Evolutionary conservation across 805 yeast genomes (phyloP).

Genomic region (Candida mattraensis): DNA sequence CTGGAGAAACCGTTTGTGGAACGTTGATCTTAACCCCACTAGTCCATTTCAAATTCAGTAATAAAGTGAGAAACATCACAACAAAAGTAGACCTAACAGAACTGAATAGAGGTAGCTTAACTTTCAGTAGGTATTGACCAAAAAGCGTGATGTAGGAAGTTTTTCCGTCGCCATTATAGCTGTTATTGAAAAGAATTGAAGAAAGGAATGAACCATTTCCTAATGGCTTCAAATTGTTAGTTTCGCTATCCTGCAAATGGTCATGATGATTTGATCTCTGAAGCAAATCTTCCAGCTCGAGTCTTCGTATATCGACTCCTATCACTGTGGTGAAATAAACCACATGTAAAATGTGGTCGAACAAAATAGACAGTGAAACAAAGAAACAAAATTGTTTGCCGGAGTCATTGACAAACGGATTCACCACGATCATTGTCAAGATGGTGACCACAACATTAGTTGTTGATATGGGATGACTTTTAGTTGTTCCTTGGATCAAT

Average conservation of each 20-base stretch:
- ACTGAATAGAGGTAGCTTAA: constrained; percentile 39
- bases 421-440: constrained; percentile 22
- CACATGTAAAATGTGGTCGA: constrained; percentile 61
- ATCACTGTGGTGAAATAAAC: constrained; percentile 66
- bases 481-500: constrained; percentile 37
- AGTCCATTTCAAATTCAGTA: constrained; percentile 37
- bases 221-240: constrained; percentile 15
- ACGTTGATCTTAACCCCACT: constrained; percentile 21
- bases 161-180: constrained; percentile 7
- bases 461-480: constrained; percentile 40
- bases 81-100: constrained; percentile 33
- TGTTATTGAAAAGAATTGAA: constrained; percentile 15
- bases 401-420: constrained; percentile 29
- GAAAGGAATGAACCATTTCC: constrained; percentile 26
- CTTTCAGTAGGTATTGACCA: constrained; percentile 34
- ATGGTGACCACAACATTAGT: constrained; percentile 30
- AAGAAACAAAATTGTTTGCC: constrained; percentile 46
- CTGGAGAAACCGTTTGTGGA: constrained; percentile 1
- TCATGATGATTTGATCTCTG: constrained; percentile 24
- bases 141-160: constrained; percentile 21
- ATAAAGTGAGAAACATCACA: constrained; percentile 27
- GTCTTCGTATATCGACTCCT: constrained; percentile 63
- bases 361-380: constrained; percentile 45
- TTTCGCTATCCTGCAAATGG: constrained; percentile 4
- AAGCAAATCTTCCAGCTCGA: constrained; percentile 58